Evolutionary conservation across 148 eudicot genomes (phyloP).

Genomic region (Fagopyrum tataricum): DNA sequence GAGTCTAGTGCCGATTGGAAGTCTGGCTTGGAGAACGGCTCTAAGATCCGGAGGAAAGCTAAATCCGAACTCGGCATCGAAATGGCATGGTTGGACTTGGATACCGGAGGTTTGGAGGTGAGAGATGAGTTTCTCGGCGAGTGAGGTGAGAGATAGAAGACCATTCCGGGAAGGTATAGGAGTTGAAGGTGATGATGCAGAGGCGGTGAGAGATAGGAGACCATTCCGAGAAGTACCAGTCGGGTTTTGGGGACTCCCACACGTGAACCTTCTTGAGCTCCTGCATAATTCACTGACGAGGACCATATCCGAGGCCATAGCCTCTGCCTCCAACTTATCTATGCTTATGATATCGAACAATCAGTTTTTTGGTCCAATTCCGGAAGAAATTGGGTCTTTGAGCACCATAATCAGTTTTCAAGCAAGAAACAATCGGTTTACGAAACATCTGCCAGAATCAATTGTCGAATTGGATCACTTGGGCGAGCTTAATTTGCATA

Average conservation of each 20-base stretch:
- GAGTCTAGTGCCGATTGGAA: constrained; percentile 81
- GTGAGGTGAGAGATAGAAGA: constrained; percentile 52
- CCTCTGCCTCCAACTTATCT: constrained; percentile 53
- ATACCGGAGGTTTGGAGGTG: constrained; percentile 45
- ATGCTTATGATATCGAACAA: constrained; percentile 38
- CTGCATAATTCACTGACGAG: constrained; percentile 49
- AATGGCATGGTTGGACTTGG: constrained; percentile 54
- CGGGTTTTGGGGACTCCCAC: constrained; percentile 66
- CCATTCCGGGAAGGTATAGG: constrained; percentile 27
- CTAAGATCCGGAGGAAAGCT: constrained; percentile 76
- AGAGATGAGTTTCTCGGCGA: constrained; percentile 57
- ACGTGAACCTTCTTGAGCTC: constrained; percentile 44
- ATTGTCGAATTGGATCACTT: constrained; percentile 37
- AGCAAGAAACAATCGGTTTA: constrained; percentile 37
- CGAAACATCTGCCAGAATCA: constrained; percentile 48
- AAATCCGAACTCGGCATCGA: constrained; percentile 81
- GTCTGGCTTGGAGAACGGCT: constrained; percentile 64
- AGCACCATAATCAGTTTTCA: constrained; percentile 26
- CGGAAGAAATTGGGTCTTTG: constrained; percentile 59
- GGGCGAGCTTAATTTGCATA: constrained; percentile 45
- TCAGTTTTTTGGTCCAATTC: constrained; percentile 46
- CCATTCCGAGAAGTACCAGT: constrained; percentile 59
- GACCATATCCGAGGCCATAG: constrained; percentile 39
- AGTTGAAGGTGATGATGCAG: constrained; percentile 37
- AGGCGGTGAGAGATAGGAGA: too few relatives aligned